Base-by-base conservation (phyloP, 306 rosid genomes). In the Prunus salicina region DNA sequence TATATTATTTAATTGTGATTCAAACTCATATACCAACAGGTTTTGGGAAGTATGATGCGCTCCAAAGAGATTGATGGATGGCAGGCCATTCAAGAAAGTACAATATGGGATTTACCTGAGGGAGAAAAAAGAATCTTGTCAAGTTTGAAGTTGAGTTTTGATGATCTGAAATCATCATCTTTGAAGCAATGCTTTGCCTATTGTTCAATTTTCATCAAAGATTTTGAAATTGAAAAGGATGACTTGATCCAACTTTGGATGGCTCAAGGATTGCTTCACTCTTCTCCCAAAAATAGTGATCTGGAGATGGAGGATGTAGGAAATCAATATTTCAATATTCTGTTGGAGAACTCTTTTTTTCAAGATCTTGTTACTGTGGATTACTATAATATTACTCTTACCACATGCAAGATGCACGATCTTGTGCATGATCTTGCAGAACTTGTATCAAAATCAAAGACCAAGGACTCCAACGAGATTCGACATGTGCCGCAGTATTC, bases 151-250 rank as follows among this genome's bases (percentile, higher is more conserved):
- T 70, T 77, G 66, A 77, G 70, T 10, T 64, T 79, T 47, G 67
- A 72, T 72, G 25, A 74, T 6, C 6, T 72, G 2, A 56, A 46
- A 5, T 38, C 32, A 8, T 20, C 82, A 32, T 32, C 6, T 3
- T 38, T 78, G 8, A 72, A 78, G 55, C 73, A 78, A 64, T 78
- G 82, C 27, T 78, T 78, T 64, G 72, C 61, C 32, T 72, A 72
- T 1, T 71, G 73, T 12, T 72, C 72, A 27, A 61, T 14, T 5
- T 13, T 13, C 41, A 0, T 1, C 0, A 19, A 64, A 30, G 77
- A 27, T 49, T 38, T 4, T 0, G 0, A 3, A 32, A 63, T 78
- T 0, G 0, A 11, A 7, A 78, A 53, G 27, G 73, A 77, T 7
- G 41, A 24, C 1, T 52, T 77, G 6, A 32, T 69, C n/a, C 53